These are phyloP conservation scores for Rhizopogon roseolus DNA, from an alignment of 768 basidiomycete genomes.

Conservation along the genomic window DNA sequence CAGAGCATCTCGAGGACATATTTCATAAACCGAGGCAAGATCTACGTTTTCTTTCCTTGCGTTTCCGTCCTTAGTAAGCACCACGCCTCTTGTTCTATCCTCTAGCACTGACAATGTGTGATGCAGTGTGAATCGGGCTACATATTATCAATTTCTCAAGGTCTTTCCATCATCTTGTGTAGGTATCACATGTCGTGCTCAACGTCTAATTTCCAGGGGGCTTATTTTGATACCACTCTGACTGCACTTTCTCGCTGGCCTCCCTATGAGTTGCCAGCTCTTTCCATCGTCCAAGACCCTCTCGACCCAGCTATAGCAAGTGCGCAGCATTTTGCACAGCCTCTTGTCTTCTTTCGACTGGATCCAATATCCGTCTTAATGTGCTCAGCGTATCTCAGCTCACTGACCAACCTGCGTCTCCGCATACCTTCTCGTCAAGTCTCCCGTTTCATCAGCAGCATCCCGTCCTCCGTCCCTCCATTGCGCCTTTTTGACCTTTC, in stretches of 20 bases:
- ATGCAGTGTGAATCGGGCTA: conserved; percentile 62
- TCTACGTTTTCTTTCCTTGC: conserved; percentile 52
- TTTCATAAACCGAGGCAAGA: conserved; percentile 42
- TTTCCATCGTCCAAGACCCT: conserved; percentile 70
- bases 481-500: conserved; percentile 73
- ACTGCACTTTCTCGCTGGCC: conserved; percentile 64
- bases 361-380: conserved; percentile 48
- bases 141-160: conserved; percentile 80
- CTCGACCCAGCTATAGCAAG: conserved; percentile 36
- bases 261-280: conserved; percentile 27
- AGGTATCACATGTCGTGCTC: background rate
- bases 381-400: conserved; percentile 35
- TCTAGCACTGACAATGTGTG: background rate
- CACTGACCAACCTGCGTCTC: conserved; percentile 55
- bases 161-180: conserved; percentile 23
- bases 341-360: conserved; percentile 79
- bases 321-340: conserved; percentile 63
- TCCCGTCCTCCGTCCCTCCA: conserved; percentile 30
- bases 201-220: conserved; percentile 42
- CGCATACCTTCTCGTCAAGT: conserved; percentile 69
- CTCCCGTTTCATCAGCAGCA: conserved; percentile 33
- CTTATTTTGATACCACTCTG: conserved; percentile 78
- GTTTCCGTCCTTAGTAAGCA: conserved; percentile 82
- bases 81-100: background rate
- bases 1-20: conserved; percentile 77